These are phyloP conservation scores for Liriodendron chinense DNA, from an alignment of 164 flowering plant genomes.

Conservation along the genomic window DNA sequence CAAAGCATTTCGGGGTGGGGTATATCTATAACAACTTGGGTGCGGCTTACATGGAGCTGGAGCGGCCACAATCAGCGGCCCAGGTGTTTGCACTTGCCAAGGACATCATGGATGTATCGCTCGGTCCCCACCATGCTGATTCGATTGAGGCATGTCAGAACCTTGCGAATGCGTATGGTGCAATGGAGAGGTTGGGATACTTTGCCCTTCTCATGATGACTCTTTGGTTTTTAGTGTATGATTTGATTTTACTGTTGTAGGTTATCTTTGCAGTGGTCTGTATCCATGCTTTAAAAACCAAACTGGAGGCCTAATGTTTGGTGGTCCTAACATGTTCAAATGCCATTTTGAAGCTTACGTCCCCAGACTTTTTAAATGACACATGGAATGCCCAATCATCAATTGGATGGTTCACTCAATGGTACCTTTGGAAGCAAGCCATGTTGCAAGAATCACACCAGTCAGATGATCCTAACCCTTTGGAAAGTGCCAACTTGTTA, in stretches of 20 bases:
- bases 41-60: conserved; percentile 86
- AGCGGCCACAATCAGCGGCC: conserved; percentile 85
- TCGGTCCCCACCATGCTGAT: conserved; percentile 87
- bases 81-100: conserved; percentile 90
- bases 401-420: too few relatives aligned
- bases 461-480: too few relatives aligned
- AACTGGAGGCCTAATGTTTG: not conserved
- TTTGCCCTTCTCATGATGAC: not conserved
- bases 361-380: too few relatives aligned
- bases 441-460: too few relatives aligned
- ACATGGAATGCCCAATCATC: too few relatives aligned
- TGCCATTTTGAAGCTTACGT: not conserved
- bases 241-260: not conserved
- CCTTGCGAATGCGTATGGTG: conserved; percentile 82
- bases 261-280: not conserved
- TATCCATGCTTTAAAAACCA: not conserved
- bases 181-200: conserved; percentile 62
- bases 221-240: not conserved
- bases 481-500: too few relatives aligned
- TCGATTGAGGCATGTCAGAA: conserved; percentile 87
- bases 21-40: conserved; percentile 93
- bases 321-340: not conserved
- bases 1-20: conserved; percentile 86
- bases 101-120: conserved; percentile 86
- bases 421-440: too few relatives aligned